These are phyloP conservation scores for Pseudocercospora vitis DNA, from an alignment of 2,329 filamentous ascomycete species.

Conservation along the genomic window DNA sequence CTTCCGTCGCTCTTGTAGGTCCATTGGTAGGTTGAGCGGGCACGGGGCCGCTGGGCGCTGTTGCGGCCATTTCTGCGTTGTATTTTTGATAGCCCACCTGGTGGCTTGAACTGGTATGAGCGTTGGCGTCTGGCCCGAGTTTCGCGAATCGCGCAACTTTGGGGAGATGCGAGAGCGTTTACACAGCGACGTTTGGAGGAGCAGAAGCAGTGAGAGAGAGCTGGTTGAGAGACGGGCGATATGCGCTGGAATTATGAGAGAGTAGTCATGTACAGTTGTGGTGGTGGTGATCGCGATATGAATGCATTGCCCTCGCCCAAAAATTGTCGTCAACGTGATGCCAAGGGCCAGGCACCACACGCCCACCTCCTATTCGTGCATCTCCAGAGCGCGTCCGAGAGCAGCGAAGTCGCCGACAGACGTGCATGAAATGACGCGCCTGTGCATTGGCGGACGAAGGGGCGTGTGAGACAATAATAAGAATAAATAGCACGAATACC, in stretches of 20 bases:
- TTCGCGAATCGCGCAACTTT: constrained; percentile 4
- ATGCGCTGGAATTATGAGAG: too few relatives aligned
- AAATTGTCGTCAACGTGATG: not conserved
- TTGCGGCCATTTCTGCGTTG: constrained; percentile 18
- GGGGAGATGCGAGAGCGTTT: not conserved
- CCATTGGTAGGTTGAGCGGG: not conserved
- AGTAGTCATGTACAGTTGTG: too few relatives aligned
- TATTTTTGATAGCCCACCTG: not conserved
- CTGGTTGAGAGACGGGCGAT: too few relatives aligned
- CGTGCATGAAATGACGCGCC: not conserved
- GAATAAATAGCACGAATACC: too few relatives aligned
- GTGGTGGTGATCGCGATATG: too few relatives aligned
- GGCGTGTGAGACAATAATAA: too few relatives aligned
- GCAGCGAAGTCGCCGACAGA: not conserved
- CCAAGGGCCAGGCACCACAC: not conserved
- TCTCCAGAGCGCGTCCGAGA: not conserved
- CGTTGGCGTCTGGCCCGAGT: not conserved
- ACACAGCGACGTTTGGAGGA: not conserved
- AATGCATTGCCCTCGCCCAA: too few relatives aligned
- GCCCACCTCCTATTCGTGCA: not conserved
- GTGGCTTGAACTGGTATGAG: constrained; percentile 2
- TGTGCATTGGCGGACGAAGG: not conserved
- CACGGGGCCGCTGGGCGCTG: constrained; percentile 10
- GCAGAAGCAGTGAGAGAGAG: not conserved
- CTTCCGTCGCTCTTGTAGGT: constrained; percentile 23